Evolutionary conservation across 2,329 filamentous ascomycete genomes (phyloP), one percentile per base, ranked within the genome.

Genomic region (Colletotrichum truncatum): DNA sequence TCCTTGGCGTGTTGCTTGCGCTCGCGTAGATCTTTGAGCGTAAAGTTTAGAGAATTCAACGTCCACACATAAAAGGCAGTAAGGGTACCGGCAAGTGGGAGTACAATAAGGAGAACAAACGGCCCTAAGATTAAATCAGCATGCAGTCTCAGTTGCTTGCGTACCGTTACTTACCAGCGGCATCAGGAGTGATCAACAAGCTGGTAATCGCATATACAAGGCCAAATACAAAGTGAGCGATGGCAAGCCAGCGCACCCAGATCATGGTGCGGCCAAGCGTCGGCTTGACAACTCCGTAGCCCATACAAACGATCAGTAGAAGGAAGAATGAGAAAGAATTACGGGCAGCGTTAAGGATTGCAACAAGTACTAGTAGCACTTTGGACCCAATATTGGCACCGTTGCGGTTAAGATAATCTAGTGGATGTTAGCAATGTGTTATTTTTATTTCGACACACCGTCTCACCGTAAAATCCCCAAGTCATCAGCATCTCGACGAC

Each of bases 41-140:
- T 99, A 63, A 91, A 85, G 77, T 95, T 97, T 63, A 99, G 86
- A 21, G 94, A 97, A 81, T 98, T 98, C 69, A 99, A 85, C 0
- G 96, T 99, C 96, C 96, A 99, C 67, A 99, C 93, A 78, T 99
- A 99, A 79, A 99, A 99, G 10, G 93, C 94, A 16, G 96, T 99
- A 68, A 99, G 81, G 1, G 96, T 98, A 48, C 89, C 94, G 4
- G 95, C 94, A 21, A 99, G 86, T 1, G 96, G 96, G 14, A 99
- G 86, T 26, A 99, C 94, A 71, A 99, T 94, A 51, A 99, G 89
- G 5, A 99, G 88, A 4, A 99, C 92, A 52, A 98, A 88, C 1
- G 94, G 94, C 0, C 95, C 95, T 87, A 32, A 6, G 14, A 34
- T 16, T 16, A 32, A 49, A 16, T 49, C 28, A 49, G 46, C n/a